A percentile compares a stretch with the other conserved stretches of the same genome.
Evolutionary conservation across 116 monocot genomes (phyloP).

Genomic region (Phalaenopsis hybrid): DNA sequence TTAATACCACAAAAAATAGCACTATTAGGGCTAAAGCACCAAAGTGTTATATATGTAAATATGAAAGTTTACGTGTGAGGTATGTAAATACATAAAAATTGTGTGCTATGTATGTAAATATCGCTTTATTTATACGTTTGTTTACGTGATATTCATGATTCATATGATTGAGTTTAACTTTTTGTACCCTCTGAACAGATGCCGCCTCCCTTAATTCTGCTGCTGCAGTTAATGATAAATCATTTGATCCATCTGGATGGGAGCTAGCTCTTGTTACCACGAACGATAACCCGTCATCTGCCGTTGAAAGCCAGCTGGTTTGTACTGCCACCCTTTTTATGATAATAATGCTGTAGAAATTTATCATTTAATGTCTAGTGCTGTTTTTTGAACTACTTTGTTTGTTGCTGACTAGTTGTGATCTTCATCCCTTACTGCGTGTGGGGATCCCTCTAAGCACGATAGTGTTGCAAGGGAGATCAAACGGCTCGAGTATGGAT

Average conservation of each 20-base stretch:
- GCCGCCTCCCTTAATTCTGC: constrained; percentile 12
- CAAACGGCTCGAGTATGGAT: too few relatives aligned
- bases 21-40: too few relatives aligned
- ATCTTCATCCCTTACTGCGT: too few relatives aligned
- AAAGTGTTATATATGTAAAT: too few relatives aligned
- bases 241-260: constrained; percentile 74
- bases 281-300: constrained; percentile 2
- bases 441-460: too few relatives aligned
- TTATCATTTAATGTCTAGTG: neutral
- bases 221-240: constrained; percentile 33
- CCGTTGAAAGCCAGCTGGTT: constrained; percentile 57
- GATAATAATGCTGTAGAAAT: neutral
- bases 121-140: neutral
- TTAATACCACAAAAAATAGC: too few relatives aligned
- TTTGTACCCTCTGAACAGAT: constrained; percentile 9
- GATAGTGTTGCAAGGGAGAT: too few relatives aligned
- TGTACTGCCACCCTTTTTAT: constrained; percentile 13
- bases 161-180: neutral
- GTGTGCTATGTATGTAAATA: too few relatives aligned
- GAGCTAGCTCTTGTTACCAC: constrained; percentile 68
- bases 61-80: too few relatives aligned
- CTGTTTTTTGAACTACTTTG: too few relatives aligned
- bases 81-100: too few relatives aligned
- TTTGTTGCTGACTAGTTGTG: too few relatives aligned
- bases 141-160: neutral